Percentiles rank a stretch among this genome's conserved stretches.
phyloP scores from a whole-genome alignment of 495 filamentous ascomycete genomes.

The Sporormia fimetaria region DNA sequence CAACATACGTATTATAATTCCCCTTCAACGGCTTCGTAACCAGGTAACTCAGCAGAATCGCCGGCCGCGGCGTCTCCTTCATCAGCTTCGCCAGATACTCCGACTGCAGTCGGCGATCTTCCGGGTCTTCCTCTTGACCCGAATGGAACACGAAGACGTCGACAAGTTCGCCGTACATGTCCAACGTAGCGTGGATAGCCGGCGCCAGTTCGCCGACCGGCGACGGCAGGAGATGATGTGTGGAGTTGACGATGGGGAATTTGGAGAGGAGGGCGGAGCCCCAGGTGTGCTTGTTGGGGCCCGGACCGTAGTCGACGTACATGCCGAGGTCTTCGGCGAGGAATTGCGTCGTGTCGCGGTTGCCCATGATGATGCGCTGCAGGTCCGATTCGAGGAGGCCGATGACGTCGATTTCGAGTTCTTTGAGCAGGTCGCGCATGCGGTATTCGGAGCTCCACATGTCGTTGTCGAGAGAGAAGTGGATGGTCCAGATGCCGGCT shows the following conservation, averaged over 20 bases:
- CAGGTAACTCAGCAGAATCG: conserved; percentile 81
- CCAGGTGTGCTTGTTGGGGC: conserved; percentile 99
- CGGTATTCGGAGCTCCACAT: conserved; percentile 97
- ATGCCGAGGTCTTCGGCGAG: conserved; percentile 93
- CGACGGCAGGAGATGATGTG: conserved; percentile 86
- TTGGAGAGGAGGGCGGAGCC: conserved; percentile 86
- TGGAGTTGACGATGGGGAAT: conserved; percentile 95
- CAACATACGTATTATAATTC: conserved; percentile 96
- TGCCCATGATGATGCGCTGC: conserved; percentile 99
- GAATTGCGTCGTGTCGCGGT: conserved; percentile 91
- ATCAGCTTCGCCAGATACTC: conserved; percentile 83
- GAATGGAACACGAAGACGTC: conserved; percentile 99
- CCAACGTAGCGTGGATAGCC: conserved; percentile 88
- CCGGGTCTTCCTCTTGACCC: conserved; percentile 93
- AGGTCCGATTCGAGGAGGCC: conserved; percentile 88
- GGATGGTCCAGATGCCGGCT: conserved; percentile 96
- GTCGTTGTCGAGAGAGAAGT: conserved; percentile 96
- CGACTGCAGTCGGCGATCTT: conserved; percentile 80
- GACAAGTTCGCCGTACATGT: conserved; percentile 78
- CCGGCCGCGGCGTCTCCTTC: conserved; percentile 67
- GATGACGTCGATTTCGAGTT: conserved; percentile 88
- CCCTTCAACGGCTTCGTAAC: conserved; percentile 83
- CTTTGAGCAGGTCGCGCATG: conserved; percentile 84
- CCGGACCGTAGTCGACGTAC: conserved; percentile 96
- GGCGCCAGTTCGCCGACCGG: conserved; percentile 93